Evolutionary conservation across 305 asterid species (phyloP).

Genomic region (Solanum hybrid): DNA sequence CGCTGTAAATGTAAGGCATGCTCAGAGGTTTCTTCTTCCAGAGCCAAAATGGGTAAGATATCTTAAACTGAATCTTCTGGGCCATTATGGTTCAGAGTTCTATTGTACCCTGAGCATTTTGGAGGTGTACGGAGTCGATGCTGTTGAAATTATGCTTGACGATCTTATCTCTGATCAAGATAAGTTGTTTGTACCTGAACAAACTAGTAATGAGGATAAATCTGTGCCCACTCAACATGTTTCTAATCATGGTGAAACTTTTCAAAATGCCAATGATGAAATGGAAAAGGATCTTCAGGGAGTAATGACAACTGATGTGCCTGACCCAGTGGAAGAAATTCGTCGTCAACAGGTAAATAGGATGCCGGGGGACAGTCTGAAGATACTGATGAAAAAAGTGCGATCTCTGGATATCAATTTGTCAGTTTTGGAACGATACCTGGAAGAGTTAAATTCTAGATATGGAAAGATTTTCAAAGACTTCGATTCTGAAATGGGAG

Average conservation of each 20-base stretch:
- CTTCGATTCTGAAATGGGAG: slow-evolving; percentile 54
- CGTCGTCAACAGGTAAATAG: slow-evolving; percentile 64
- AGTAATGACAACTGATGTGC: slow-evolving; percentile 28
- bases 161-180: slow-evolving; percentile 64
- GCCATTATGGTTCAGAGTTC: slow-evolving; percentile 87
- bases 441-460: slow-evolving; percentile 69
- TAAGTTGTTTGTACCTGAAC: slow-evolving; percentile 37
- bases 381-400: slow-evolving; percentile 81
- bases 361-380: slow-evolving; percentile 96
- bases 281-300: slow-evolving; percentile 25
- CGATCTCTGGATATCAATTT: slow-evolving; percentile 77
- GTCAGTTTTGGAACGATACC: slow-evolving; percentile 68
- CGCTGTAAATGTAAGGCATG: slow-evolving; percentile 72
- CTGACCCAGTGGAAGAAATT: slow-evolving; percentile 66
- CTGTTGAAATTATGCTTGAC: slow-evolving; percentile 93
- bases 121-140: slow-evolving; percentile 94
- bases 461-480: slow-evolving; percentile 60
- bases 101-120: slow-evolving; percentile 80
- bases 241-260: slow-evolving; percentile 25
- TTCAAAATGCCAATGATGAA: slow-evolving; percentile 41
- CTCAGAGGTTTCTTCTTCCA: slow-evolving; percentile 56
- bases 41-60: slow-evolving; percentile 96
- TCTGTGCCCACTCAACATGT: slow-evolving; percentile 25
- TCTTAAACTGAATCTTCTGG: slow-evolving; percentile 53
- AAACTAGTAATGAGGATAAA: slow-evolving; percentile 28